Conservation (phyloP, 1,139 yeast species). For the Barnettozyma hawaiiensis region DNA sequence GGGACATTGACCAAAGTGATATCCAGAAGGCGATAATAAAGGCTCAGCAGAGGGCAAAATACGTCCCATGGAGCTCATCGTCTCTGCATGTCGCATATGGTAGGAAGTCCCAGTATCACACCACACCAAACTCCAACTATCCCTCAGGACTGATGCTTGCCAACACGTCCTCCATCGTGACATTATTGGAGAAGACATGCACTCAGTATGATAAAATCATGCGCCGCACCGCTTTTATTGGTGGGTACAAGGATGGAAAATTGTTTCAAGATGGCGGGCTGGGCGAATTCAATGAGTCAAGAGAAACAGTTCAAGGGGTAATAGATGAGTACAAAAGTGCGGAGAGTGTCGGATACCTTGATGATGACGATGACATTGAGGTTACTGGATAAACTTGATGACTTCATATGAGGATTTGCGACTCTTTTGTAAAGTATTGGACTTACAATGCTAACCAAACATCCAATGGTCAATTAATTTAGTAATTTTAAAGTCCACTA, state of each 20-base stretch:
- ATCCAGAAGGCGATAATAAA: slow-evolving; percentile 74
- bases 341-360: slow-evolving; percentile 46
- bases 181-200: slow-evolving; percentile 60
- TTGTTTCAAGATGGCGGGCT: slow-evolving; percentile 62
- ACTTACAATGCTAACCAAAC: too few species aligned
- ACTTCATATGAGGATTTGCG: too few species aligned
- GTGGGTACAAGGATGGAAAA: slow-evolving; percentile 57
- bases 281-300: slow-evolving; percentile 74
- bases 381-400: slow-evolving; percentile 10
- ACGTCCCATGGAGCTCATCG: slow-evolving; percentile 85
- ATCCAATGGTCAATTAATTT: background rate
- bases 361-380: slow-evolving; percentile 33
- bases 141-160: slow-evolving; percentile 74
- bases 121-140: slow-evolving; percentile 29
- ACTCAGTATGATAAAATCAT: slow-evolving; percentile 78
- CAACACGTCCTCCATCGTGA: slow-evolving; percentile 67
- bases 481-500: background rate
- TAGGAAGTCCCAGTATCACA: slow-evolving; percentile 56
- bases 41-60: slow-evolving; percentile 71
- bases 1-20: slow-evolving; percentile 66
- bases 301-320: slow-evolving; percentile 63
- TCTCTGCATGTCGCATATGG: slow-evolving; percentile 78
- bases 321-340: slow-evolving; percentile 70
- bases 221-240: slow-evolving; percentile 78
- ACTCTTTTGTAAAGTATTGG: too few species aligned